Conservation (phyloP, 2,329 filamentous ascomycete genomes). For the Paraphaeosphaeria minitans region DNA sequence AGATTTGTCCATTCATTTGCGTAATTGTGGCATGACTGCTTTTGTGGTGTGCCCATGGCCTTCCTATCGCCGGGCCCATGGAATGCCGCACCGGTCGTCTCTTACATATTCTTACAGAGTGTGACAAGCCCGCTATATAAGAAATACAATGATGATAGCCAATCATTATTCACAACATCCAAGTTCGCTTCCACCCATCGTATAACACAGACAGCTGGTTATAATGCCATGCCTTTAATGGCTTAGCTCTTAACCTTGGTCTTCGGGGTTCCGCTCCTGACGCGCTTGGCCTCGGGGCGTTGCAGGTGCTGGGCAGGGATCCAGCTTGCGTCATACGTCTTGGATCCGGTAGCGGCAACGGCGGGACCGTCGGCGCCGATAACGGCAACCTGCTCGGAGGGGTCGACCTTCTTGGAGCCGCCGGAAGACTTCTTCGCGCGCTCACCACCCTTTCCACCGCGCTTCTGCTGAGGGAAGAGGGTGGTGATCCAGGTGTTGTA, state of each 20-base stretch:
- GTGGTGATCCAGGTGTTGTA: slow-evolving; percentile 98
- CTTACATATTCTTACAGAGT: slow-evolving; percentile 2
- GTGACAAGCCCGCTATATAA: background rate
- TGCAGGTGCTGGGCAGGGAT: slow-evolving; percentile 89
- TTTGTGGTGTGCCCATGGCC: background rate
- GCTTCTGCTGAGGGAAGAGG: slow-evolving; percentile 84
- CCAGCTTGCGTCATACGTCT: slow-evolving; percentile 90
- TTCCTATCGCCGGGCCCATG: background rate
- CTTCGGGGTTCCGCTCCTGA: slow-evolving; percentile 56
- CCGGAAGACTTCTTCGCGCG: slow-evolving; percentile 65
- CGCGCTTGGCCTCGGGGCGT: slow-evolving; percentile 72
- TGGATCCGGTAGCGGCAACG: slow-evolving; percentile 67
- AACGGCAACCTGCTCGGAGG: slow-evolving; percentile 62
- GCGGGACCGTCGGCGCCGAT: slow-evolving; percentile 74
- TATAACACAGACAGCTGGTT: background rate
- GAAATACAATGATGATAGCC: background rate
- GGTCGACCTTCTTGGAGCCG: slow-evolving; percentile 71
- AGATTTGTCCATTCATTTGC: slow-evolving; percentile 9
- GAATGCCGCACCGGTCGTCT: background rate
- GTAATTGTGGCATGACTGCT: slow-evolving; percentile 21
- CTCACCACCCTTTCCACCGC: slow-evolving; percentile 66
- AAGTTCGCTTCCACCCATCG: background rate
- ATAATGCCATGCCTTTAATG: background rate
- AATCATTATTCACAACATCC: background rate
- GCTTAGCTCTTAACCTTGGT: slow-evolving; percentile 42